These are phyloP conservation scores for Oemleria cerasiformis DNA, from an alignment of 306 rosid species.

Conservation along the genomic window DNA sequence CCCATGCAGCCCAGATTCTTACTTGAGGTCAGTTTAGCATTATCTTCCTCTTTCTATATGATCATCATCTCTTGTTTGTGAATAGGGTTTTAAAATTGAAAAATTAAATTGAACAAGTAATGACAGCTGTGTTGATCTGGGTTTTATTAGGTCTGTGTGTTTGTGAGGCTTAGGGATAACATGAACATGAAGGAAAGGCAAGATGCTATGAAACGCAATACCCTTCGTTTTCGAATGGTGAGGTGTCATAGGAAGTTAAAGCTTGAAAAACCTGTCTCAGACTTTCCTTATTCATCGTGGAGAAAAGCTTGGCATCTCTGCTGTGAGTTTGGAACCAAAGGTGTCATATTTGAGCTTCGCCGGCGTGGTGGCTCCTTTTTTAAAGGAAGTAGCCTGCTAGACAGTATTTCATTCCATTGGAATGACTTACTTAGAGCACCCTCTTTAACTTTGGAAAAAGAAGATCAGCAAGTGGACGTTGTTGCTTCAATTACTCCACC, in stretches of 20 bases:
- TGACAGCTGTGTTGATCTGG: neutral
- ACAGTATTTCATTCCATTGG: slow-evolving; percentile 52
- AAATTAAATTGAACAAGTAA: neutral
- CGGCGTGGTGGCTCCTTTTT: slow-evolving; percentile 54
- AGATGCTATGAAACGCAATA: slow-evolving; percentile 41
- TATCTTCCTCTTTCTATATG: neutral
- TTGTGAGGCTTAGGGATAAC: slow-evolving; percentile 49
- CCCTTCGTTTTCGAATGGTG: slow-evolving; percentile 48
- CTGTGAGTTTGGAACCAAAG: slow-evolving; percentile 93
- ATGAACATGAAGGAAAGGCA: slow-evolving; percentile 37
- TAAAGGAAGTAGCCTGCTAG: slow-evolving; percentile 51
- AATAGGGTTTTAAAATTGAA: neutral
- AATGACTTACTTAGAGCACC: slow-evolving; percentile 76
- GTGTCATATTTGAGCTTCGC: slow-evolving; percentile 53
- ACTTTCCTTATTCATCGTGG: slow-evolving; percentile 55
- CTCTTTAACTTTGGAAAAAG: slow-evolving; percentile 55
- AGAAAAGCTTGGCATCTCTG: slow-evolving; percentile 79
- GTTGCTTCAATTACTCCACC: slow-evolving; percentile 79
- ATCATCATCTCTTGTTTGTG: neutral
- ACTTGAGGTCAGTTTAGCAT: slow-evolving; percentile 59
- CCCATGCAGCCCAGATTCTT: slow-evolving; percentile 71
- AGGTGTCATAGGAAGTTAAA: slow-evolving; percentile 82
- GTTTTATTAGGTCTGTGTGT: slow-evolving; percentile 56
- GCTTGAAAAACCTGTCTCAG: slow-evolving; percentile 52
- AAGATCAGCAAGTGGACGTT: slow-evolving; percentile 49